Evolutionary conservation across 352 stramenopile species (phyloP), one percentile per base, ranked within the genome.

Genomic region (Aphanomyces euteiches): DNA sequence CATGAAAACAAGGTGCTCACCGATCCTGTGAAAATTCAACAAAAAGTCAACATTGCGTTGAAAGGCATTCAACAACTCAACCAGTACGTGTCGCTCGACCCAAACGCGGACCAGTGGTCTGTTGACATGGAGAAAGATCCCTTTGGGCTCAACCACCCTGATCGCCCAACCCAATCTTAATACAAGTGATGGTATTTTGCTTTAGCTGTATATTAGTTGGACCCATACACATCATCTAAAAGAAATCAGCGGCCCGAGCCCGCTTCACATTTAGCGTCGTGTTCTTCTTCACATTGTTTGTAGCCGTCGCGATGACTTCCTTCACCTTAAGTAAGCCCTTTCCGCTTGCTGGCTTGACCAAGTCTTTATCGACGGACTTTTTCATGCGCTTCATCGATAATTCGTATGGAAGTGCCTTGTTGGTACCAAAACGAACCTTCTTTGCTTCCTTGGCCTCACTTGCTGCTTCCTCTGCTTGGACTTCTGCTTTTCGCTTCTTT

Each of bases 351-450:
- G 76, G 70, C 37, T 89, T 72, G 36, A 72, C 45, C 48, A 72
- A 19, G 56, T 61, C 65, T 57, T 86, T 82, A 73, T 84, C 90
- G 12, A 82, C 83, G 48, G 83, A 93, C 40, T 86, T 86, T 67
- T 88, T 90, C 17, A 95, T 77, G 12, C 85, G 84, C 77, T 95
- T 95, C 48, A 95, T 79, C 54, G 87, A 95, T 40, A 92, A 74
- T 43, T 86, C 82, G 63, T 95, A 84, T 19, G 78, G 77, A 17
- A 95, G 76, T 47, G 84, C 80, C 67, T 90, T 90, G 76, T 87
- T 92, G 80, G 90, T 95, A 57, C 87, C 87, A 67, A 95, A 95
- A 48, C 85, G 92, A 74, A 95, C 87, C 59, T 90, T 92, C 75
- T 91, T 93, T 47, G 74, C 4, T 37, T 28, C 54, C 17, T 50